Evolutionary conservation across 2,329 filamentous ascomycete genomes (phyloP).

Genomic region (Colletotrichum scovillei): DNA sequence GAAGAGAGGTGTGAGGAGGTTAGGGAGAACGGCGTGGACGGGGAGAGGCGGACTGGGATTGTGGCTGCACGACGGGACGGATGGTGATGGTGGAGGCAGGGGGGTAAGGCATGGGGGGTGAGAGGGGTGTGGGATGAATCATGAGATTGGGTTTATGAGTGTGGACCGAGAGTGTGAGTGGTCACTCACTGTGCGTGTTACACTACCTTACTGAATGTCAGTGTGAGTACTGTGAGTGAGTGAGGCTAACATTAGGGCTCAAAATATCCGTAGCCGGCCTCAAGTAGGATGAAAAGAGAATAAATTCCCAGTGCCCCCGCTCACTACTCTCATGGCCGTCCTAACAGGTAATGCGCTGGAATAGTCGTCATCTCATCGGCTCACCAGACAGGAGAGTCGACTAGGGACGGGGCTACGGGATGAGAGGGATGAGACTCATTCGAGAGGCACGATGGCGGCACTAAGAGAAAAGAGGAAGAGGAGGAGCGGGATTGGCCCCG

Average conservation of each 20-base stretch:
- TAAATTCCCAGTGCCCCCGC: not conserved
- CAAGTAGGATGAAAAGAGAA: not conserved
- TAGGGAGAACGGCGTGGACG: not conserved
- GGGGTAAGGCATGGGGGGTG: not conserved
- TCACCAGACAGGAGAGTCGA: not conserved
- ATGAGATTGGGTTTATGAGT: not conserved
- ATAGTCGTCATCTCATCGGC: not conserved
- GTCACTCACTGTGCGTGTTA: too few species aligned
- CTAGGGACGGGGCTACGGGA: not conserved
- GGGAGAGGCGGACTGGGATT: not conserved
- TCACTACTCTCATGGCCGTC: not conserved
- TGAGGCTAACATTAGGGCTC: not conserved
- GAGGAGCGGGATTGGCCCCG: conserved; percentile 15
- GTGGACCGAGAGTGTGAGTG: not conserved
- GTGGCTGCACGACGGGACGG: conserved; percentile 12
- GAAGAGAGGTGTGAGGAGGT: too few species aligned
- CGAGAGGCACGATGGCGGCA: not conserved
- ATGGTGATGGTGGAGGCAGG: not conserved
- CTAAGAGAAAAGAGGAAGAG: conserved; percentile 3
- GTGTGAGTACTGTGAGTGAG: not conserved
- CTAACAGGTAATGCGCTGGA: not conserved
- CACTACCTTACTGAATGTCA: not conserved
- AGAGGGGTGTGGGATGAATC: not conserved
- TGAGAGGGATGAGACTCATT: not conserved
- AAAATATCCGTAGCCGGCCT: not conserved